Base-by-base conservation (phyloP, 169 alveolate species). In the Cryptosporidium sp. region DNA sequence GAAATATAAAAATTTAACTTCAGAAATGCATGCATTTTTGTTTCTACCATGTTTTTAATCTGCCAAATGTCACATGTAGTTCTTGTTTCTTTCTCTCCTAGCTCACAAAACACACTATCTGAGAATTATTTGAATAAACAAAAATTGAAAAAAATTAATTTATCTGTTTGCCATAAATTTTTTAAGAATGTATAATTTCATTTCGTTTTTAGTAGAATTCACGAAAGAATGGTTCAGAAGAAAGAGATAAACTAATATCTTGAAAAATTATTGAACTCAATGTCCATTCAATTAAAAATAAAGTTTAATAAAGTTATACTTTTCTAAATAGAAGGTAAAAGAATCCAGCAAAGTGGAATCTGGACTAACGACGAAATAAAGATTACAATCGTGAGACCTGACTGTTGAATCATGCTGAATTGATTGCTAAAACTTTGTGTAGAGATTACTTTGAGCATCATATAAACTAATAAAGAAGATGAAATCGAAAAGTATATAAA, bases 301-400 rank as follows among this genome's bases (percentile, higher is more conserved):
- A 61, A 61, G 55, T 14, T 33, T 35, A 65, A 35, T 35, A 31
- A 26, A 71, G 23, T 35, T 31, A 52, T 41, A 21, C 29, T 68
- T 31, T 21, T 37, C 37, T 61, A 80, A 14, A 80, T 67, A n/a
- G 89, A 80, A 16, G 89, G 89, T 10, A 80, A 70, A 62, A 80
- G 89, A 37, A 59, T 45, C 89, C 89, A 80, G 29, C 73, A 80
- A 62, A 80, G 73, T 26, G 89, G 89, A 61, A 80, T 31, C 50
- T 80, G 89, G 41, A 23, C 48, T 23, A 65, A 59, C 12, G 89
- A 80, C 14, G 50, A 59, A 41, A 80, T 65, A 16, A 62, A 6
- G 9, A 80, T 62, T 8, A 80, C 89, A 26, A 80, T 39, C 12
- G 73, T 80, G 41, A 65, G 75, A 21, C 89, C 89, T 2, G 89